A percentile compares a stretch with the other conserved stretches of the same genome.
phyloP scores from a whole-genome alignment of 2,329 filamentous ascomycete genomes.

The Alternaria triticina region DNA sequence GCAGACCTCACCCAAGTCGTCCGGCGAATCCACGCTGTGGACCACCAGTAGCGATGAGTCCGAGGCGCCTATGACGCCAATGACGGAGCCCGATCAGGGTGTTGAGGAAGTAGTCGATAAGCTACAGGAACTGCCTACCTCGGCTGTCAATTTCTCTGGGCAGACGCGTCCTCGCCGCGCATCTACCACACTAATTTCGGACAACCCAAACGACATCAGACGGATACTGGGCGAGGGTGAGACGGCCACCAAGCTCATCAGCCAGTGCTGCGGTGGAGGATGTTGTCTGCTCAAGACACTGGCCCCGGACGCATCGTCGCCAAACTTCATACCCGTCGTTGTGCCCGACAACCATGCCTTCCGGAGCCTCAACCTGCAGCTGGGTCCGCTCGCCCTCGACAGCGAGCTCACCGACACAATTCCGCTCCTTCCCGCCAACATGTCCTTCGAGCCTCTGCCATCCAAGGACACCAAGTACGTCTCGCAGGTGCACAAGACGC shows the following conservation, averaged over 20 bases:
- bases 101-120: conserved; percentile 53
- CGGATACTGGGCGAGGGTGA: conserved; percentile 63
- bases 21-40: conserved; percentile 49
- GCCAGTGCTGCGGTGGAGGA: conserved; percentile 69
- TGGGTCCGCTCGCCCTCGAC: conserved; percentile 74
- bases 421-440: conserved; percentile 75
- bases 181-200: conserved; percentile 70
- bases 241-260: conserved; percentile 64
- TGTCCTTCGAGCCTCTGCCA: conserved; percentile 69
- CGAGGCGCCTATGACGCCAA: conserved; percentile 52
- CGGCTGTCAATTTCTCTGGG: conserved; percentile 44
- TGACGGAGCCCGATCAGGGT: conserved; percentile 50
- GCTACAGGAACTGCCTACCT: conserved; percentile 47
- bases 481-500: conserved; percentile 63
- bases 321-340: conserved; percentile 56
- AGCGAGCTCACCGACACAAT: conserved; percentile 73
- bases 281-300: conserved; percentile 67
- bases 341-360: conserved; percentile 85
- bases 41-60: conserved; percentile 52
- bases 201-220: conserved; percentile 65
- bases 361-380: conserved; percentile 75
- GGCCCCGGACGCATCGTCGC: conserved; percentile 53
- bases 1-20: conserved; percentile 49
- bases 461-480: conserved; percentile 51
- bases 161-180: conserved; percentile 62